A percentile compares a stretch with the other conserved stretches of the same genome.
Evolutionary conservation across 306 rosid genomes (phyloP).

Genomic region (Prosopis cineraria): DNA sequence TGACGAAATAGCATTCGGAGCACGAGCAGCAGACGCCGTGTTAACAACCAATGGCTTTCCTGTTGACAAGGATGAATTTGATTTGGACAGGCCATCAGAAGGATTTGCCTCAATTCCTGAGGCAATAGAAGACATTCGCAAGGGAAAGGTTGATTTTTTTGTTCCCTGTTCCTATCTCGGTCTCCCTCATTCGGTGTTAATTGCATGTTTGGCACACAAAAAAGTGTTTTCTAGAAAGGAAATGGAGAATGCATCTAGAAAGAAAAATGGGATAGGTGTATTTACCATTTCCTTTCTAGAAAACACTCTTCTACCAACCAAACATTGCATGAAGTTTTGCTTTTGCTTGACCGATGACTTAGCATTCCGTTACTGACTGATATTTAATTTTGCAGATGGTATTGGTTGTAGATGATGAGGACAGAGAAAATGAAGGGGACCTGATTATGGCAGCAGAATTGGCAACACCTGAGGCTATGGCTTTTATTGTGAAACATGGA

Average conservation of each 20-base stretch:
- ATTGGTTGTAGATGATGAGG: constrained; percentile 85
- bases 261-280: too few relatives aligned
- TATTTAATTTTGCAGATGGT: constrained; percentile 61
- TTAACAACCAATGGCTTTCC: constrained; percentile 49
- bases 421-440: constrained; percentile 94
- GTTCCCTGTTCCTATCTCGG: not conserved
- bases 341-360: constrained; percentile 27
- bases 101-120: constrained; percentile 83
- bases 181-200: too few relatives aligned
- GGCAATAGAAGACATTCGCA: constrained; percentile 77
- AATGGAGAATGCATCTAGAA: too few relatives aligned
- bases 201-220: too few relatives aligned
- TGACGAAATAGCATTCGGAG: constrained; percentile 44
- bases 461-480: constrained; percentile 93
- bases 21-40: constrained; percentile 46
- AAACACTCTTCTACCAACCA: too few relatives aligned
- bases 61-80: constrained; percentile 53
- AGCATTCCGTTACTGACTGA: constrained; percentile 25
- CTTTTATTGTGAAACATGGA: constrained; percentile 84
- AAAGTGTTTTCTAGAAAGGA: too few relatives aligned
- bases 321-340: too few relatives aligned
- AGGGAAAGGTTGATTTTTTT: constrained; percentile 71
- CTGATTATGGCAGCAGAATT: constrained; percentile 80
- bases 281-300: too few relatives aligned
- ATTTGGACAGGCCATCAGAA: constrained; percentile 64